Evolutionary conservation across 257 asterid genomes (phyloP), one percentile per base, ranked within the genome.

Genomic region (Ophiorrhiza pumila): DNA sequence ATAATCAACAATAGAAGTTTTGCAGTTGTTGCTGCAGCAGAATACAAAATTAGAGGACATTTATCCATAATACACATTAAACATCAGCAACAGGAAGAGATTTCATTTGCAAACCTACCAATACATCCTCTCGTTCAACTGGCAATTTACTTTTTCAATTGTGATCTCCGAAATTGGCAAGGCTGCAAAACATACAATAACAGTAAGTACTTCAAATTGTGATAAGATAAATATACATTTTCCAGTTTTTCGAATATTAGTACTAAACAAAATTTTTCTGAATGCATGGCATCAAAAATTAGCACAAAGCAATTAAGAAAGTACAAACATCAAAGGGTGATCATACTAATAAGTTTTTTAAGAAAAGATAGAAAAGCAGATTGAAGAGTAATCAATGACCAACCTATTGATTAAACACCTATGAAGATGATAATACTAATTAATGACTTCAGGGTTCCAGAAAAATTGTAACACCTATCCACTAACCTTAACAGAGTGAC

Each of bases 1-100:
- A 56, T 82, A 81, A 76, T 93, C 97, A 83, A 73, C 77, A 71
- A 93, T 87, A 11, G 91, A 84, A 35, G 96, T 89, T 75, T 74
- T 85, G 76, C 98, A 93, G 79, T 86, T 82, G 89, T 89, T 83
- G 57, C 98, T 92, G 92, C 87, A 86, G 92, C 85, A 85, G 14
- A 74, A 68, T 68, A 75, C 47, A 7, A 32, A 66, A 73, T 50
- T 32, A 7, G 80, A 46, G 13, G 70, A 72, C 65, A 71, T 65
- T 12, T 13, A 31, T 29, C 34, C 41, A 43, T 62, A 64, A 34
- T 50, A 39, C 31, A 35, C 39, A 66, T 59, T 25, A 59, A 60
- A 18, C 31, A 60, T 68, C 23, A 49, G 37, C 42, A 42, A 58
- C 18, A 62, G 37, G 76, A 72, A 61, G 43, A n/a, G 25, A 71